Conservation (phyloP, 352 stramenopile genomes). For the Phytophthora citricola region DNA sequence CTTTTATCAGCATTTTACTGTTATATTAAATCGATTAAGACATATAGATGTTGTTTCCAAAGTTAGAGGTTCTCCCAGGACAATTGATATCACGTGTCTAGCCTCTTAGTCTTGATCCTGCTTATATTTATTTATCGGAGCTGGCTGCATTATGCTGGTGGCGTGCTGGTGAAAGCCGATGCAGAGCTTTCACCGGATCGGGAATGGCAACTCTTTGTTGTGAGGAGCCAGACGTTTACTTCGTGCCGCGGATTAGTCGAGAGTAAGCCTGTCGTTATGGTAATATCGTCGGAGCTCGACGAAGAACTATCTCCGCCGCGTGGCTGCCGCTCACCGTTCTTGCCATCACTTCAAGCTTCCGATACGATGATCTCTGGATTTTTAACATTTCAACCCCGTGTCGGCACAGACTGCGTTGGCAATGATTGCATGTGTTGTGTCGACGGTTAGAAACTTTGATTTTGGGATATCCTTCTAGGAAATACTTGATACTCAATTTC, state of each 20-base stretch:
- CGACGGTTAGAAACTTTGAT: too few species aligned
- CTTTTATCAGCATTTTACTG: neutral
- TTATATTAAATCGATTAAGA: too few species aligned
- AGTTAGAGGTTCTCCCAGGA: too few species aligned
- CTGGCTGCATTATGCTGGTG: slow-evolving; percentile 23
- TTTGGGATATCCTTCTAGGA: too few species aligned
- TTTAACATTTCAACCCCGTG: slow-evolving; percentile 12
- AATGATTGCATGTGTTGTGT: neutral
- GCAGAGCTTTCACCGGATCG: slow-evolving; percentile 27
- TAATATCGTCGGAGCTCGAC: neutral
- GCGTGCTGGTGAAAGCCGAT: slow-evolving; percentile 32
- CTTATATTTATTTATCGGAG: slow-evolving; percentile 5
- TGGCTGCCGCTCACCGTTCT: slow-evolving; percentile 12
- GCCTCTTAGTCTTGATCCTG: slow-evolving; percentile 6
- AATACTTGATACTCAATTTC: too few species aligned
- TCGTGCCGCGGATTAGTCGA: slow-evolving; percentile 18
- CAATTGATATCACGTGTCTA: neutral
- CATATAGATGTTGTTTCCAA: neutral
- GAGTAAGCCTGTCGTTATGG: slow-evolving; percentile 17
- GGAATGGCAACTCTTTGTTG: slow-evolving; percentile 23
- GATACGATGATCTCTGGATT: slow-evolving; percentile 10
- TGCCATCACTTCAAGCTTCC: slow-evolving; percentile 1
- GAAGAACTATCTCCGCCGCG: neutral
- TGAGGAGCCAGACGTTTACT: slow-evolving; percentile 25
- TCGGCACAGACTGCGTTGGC: neutral